phyloP scores from a whole-genome alignment of 2,329 filamentous ascomycete genomes.

The Ilyonectria robusta region DNA sequence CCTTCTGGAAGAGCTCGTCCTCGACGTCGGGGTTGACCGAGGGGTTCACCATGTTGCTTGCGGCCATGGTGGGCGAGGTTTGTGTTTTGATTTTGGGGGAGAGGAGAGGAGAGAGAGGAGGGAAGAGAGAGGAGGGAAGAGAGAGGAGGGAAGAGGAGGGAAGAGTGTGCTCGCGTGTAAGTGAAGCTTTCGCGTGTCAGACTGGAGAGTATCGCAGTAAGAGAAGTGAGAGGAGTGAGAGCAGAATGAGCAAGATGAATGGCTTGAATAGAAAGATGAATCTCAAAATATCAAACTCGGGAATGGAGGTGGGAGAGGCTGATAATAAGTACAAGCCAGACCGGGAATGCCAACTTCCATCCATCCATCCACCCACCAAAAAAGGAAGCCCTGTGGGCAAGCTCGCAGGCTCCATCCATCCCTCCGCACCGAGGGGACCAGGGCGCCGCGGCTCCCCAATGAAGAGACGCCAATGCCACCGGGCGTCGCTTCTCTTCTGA shows the following conservation, averaged over 20 bases:
- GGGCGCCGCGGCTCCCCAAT: conserved; percentile 1
- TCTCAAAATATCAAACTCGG: not conserved
- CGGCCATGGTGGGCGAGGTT: conserved; percentile 63
- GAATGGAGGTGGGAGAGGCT: conserved; percentile 32
- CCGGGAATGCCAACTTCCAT: conserved; percentile 38
- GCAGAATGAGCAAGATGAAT: not conserved
- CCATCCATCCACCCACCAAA: conserved; percentile 17
- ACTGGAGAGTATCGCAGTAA: conserved; percentile 14
- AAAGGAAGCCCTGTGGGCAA: not conserved
- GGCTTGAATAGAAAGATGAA: conserved; percentile 11
- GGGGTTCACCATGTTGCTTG: conserved; percentile 73
- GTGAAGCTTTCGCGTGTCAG: conserved; percentile 27
- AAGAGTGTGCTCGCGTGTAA: conserved; percentile 16
- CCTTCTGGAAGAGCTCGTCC: conserved; percentile 80
- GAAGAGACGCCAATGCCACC: not conserved
- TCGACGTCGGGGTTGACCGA: conserved; percentile 70
- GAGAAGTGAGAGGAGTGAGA: not conserved
- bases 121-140: conserved; percentile 6
- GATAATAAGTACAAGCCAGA: conserved; percentile 44
- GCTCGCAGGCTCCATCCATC: not conserved
- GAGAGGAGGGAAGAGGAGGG: conserved; percentile 2
- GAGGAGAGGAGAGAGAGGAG: conserved; percentile 9
- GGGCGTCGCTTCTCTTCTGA: not conserved
- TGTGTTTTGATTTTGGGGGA: conserved; percentile 10
- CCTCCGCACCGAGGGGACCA: not conserved